A percentile compares a stretch with the other conserved stretches of the same genome.
phyloP scores from a whole-genome alignment of 495 filamentous ascomycete species.

The Penicillium samsonianum region DNA sequence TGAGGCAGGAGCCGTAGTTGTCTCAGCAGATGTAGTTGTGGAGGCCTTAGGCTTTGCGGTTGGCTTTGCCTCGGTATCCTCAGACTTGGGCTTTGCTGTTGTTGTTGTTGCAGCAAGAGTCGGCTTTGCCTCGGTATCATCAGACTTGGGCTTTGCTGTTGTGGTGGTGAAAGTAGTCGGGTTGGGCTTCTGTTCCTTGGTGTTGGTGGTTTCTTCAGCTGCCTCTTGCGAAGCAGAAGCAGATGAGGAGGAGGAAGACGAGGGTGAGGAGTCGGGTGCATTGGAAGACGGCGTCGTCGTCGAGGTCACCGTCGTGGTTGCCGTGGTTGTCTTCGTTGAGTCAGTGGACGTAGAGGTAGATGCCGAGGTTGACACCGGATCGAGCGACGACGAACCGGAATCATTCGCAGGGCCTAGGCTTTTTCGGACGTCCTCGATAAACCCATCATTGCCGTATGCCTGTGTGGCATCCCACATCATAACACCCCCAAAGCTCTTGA shows the following conservation, averaged over 20 bases:
- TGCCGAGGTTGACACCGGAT: constrained; percentile 33
- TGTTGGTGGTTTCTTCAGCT: constrained; percentile 15
- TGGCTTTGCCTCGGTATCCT: too few relatives aligned
- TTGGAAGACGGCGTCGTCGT: constrained; percentile 25
- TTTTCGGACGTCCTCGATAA: constrained; percentile 47
- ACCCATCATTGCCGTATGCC: constrained; percentile 59
- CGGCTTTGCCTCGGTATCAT: too few relatives aligned
- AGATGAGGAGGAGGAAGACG: constrained; percentile 34
- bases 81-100: too few relatives aligned
- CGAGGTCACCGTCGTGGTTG: neutral
- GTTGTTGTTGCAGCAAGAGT: too few relatives aligned
- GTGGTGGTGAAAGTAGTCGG: constrained; percentile 4
- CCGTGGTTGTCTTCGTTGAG: constrained; percentile 21
- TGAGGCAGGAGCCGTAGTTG: constrained; percentile 9
- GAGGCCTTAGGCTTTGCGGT: neutral
- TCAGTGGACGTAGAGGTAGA: constrained; percentile 36
- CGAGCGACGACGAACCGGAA: constrained; percentile 37
- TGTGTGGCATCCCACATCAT: constrained; percentile 74
- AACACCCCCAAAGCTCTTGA: constrained; percentile 64
- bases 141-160: neutral
- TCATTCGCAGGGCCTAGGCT: constrained; percentile 26
- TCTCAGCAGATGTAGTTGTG: neutral
- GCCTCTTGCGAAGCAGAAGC: constrained; percentile 31
- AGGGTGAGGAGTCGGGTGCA: constrained; percentile 32
- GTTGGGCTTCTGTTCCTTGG: neutral